phyloP scores from a whole-genome alignment of 345 rosid species.

The Lepidium sativum region DNA sequence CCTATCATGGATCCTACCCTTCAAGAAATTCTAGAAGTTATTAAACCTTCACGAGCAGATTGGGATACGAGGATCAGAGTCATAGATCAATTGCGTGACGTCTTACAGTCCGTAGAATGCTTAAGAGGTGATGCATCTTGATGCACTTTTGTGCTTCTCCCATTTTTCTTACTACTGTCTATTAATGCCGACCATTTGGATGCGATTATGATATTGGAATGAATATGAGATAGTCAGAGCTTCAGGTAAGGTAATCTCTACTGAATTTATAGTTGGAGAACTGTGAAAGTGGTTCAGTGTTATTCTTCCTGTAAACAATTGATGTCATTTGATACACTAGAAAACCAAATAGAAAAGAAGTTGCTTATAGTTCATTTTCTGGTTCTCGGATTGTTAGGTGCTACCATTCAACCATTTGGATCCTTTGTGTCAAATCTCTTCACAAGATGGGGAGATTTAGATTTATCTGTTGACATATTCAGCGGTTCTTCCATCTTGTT shows the following conservation, averaged over 20 bases:
- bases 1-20: conserved; percentile 24
- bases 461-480: conserved; percentile 57
- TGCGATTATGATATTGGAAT: neutral
- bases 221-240: neutral
- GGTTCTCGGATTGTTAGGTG: conserved; percentile 40
- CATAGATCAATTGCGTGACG: conserved; percentile 44
- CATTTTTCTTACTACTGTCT: neutral
- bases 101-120: conserved; percentile 52
- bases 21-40: conserved; percentile 43
- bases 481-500: conserved; percentile 47
- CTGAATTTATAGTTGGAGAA: conserved; percentile 3
- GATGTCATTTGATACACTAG: neutral
- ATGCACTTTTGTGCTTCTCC: neutral
- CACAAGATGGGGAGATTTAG: conserved; percentile 72
- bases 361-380: neutral
- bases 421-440: conserved; percentile 85
- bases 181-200: neutral
- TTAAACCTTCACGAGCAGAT: conserved; percentile 51
- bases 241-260: neutral
- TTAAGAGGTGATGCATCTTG: conserved; percentile 54
- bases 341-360: neutral
- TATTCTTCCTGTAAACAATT: neutral
- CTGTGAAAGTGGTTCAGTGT: neutral
- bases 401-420: conserved; percentile 84
- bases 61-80: conserved; percentile 38